Base-by-base conservation (phyloP, 208 protist genomes). In the Crithidia sp. region DNA sequence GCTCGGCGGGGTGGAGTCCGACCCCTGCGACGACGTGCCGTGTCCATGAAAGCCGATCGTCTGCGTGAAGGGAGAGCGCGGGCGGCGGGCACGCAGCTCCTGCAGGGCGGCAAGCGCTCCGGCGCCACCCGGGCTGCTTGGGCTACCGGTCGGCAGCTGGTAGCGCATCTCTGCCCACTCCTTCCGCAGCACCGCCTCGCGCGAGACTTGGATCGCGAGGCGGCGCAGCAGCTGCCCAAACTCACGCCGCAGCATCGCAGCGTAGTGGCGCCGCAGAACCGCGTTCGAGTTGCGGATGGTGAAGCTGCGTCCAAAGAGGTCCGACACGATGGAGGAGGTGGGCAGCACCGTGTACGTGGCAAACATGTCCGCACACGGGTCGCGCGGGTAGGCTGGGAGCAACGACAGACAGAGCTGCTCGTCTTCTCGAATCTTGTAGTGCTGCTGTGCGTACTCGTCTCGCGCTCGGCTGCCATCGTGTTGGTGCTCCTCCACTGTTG, bases 341-440 rank as follows among this genome's bases (percentile, higher is more conserved):
- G 90, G 90, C 28, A 95, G 79, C 19, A 92, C 76, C 14, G 81
- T 82, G 68, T 88, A 79, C 41, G 91, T 83, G 69, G 74, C 85
- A 50, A 91, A 85, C 19, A 91, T 71, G 61, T 86, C 72, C 2
- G 81, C 79, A 17, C 50, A 74, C 19, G 61, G 65, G 70, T 88
- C 83, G 13, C 36, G 67, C 44, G 58, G 67, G 71, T 82, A 78
- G 39, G 47, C 44, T 0, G 71, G 68, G 28, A 73, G 17, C 50
- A 66, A 67, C 36, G 59, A 61, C 44, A 82, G 57, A 17, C 67
- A 74, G 36, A 7, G 17, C 41, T 77, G 40, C 47, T 78, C 50
- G 40, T 85, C 58, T 10, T 55, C 63, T 2, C 75, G 45, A 0
- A 57, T 39, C 52, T 65, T 71, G 43, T 19, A 40, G 36, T 67